Evolutionary conservation across 164 flowering plant species (phyloP), one percentile per base, ranked within the genome.

Genomic region (Euptelea pleiosperma): DNA sequence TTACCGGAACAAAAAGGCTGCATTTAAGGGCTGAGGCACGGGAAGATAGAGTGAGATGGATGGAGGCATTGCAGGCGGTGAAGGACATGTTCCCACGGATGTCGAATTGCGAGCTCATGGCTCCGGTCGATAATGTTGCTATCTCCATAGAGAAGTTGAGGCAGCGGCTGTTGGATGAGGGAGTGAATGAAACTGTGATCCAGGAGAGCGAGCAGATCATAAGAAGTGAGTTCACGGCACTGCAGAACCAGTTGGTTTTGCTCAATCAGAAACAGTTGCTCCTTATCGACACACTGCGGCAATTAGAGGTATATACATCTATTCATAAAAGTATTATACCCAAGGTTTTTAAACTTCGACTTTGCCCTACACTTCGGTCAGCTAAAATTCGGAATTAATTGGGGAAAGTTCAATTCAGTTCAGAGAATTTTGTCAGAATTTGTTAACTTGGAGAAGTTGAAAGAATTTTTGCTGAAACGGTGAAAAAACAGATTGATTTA

Each of bases 31-130:
- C 95, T 0, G 95, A 90, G 18, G 63, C 88, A 0, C 69, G 87
- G 25, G 97, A 90, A 24, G 94, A 85, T 65, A 70, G 87, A 33
- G 52, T 58, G 8, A 61, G 77, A 3, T 90, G 97, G 97, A 64
- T 90, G 79, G 95, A 90, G 25, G 92, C 92, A 24, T 71, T 90
- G 75, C 95, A 80, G 65, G 88, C 92, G 9, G 86, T 90, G 50
- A 90, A 90, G 64, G 95, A 87, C 58, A 77, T 90, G 92, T 90
- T 87, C 44, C 97, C 92, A 0, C 73, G 97, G 52, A 74, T 85
- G 66, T 90, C 95, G 16, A 87, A 90, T 70, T 77, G 92, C 47
- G 95, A 90, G 59, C 70, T 87, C n/a, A n/a, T n/a, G n/a, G n/a
- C n/a, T n/a, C n/a, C n/a, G n/a, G n/a, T n/a, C n/a, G n/a, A n/a